phyloP scores from a whole-genome alignment of 2,329 filamentous ascomycete species.

The Penicillium fuscoglaucum region DNA sequence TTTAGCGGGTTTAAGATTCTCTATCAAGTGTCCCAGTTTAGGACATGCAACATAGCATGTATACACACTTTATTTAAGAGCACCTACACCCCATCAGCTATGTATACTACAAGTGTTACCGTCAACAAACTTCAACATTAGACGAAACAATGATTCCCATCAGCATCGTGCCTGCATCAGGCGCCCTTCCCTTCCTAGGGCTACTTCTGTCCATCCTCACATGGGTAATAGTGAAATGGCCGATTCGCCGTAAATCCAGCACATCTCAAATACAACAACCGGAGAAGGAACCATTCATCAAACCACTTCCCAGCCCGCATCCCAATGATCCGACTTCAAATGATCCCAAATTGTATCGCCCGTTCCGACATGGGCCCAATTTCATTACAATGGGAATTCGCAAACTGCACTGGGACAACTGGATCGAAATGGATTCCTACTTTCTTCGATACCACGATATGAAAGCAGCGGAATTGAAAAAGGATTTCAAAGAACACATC shows the following conservation, averaged over 20 bases:
- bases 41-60: background rate
- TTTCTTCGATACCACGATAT: constrained; percentile 11
- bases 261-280: background rate
- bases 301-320: background rate
- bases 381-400: constrained; percentile 21
- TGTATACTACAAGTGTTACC: background rate
- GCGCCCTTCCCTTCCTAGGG: background rate
- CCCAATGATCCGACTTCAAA: background rate
- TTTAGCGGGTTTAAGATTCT: background rate
- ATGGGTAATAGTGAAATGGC: background rate
- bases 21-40: background rate
- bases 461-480: constrained; percentile 2
- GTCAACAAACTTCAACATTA: no score
- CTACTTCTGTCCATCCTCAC: background rate
- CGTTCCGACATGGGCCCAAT: constrained; percentile 18
- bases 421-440: constrained; percentile 21
- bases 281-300: background rate
- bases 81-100: background rate
- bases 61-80: background rate
- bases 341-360: constrained; percentile 12
- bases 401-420: constrained; percentile 18
- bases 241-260: background rate
- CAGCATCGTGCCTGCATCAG: background rate
- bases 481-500: constrained; percentile 13
- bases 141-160: background rate